A percentile compares a stretch with the other conserved stretches of the same genome.
Conservation (phyloP, 345 rosid species). For the Salix dunnii region DNA sequence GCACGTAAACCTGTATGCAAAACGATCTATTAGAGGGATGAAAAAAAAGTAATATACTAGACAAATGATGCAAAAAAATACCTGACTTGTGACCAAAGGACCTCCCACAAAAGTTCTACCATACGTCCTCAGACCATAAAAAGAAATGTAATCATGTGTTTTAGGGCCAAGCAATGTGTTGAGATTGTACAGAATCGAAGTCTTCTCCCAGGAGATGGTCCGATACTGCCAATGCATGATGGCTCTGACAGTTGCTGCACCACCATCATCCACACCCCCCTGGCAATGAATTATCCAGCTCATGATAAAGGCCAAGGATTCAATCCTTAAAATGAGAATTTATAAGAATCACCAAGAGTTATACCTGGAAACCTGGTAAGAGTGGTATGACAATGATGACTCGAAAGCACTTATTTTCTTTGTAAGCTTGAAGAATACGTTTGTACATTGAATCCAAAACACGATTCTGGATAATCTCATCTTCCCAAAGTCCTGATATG, state of each 20-base stretch:
- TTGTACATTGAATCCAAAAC: constrained; percentile 64
- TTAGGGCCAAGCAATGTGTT: constrained; percentile 52
- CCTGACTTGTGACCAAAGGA: constrained; percentile 87
- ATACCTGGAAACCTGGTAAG: constrained; percentile 92
- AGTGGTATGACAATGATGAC: constrained; percentile 79
- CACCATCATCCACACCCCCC: constrained; percentile 88
- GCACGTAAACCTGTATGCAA: constrained; percentile 68
- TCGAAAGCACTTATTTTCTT: constrained; percentile 62
- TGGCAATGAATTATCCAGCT: constrained; percentile 21
- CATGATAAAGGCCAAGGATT: not conserved
- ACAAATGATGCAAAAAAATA: constrained; percentile 9
- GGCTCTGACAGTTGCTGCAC: constrained; percentile 96
- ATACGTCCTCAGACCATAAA: constrained; percentile 75
- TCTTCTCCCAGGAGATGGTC: constrained; percentile 66
- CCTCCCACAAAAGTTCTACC: constrained; percentile 65
- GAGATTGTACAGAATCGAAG: constrained; percentile 70
- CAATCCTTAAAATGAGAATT: not conserved
- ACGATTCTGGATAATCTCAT: constrained; percentile 75
- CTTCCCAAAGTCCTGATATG: constrained; percentile 81
- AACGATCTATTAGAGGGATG: not conserved
- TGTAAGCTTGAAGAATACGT: constrained; percentile 68
- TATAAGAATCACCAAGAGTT: not conserved
- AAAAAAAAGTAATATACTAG: not conserved
- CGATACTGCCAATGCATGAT: constrained; percentile 94
- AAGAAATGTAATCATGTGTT: constrained; percentile 71